Conservation (phyloP, 306 rosid species). For the Heteromeles arbutifolia region DNA sequence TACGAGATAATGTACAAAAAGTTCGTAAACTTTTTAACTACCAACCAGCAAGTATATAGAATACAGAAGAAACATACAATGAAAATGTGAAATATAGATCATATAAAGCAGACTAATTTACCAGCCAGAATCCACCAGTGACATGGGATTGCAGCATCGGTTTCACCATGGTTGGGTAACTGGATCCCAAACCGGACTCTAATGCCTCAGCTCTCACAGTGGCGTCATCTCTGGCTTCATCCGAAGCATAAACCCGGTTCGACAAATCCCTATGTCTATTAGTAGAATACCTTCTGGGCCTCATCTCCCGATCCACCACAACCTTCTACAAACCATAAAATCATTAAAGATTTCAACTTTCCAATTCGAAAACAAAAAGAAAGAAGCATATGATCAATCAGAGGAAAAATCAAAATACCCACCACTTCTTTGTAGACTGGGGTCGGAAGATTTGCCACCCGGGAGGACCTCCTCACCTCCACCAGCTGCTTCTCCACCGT, state of each 20-base stretch:
- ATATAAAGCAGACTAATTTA: constrained; percentile 10
- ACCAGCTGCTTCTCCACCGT: constrained; percentile 32
- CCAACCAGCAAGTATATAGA: neutral
- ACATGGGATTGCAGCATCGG: constrained; percentile 84
- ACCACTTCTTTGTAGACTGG: constrained; percentile 72
- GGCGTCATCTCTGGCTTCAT: constrained; percentile 51
- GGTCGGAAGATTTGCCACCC: constrained; percentile 49
- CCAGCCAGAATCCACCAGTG: constrained; percentile 92
- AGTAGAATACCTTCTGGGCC: constrained; percentile 43
- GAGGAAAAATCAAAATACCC: neutral
- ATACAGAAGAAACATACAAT: neutral
- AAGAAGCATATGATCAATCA: neutral
- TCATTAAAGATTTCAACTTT: neutral
- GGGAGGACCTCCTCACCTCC: constrained; percentile 63
- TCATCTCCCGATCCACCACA: constrained; percentile 32
- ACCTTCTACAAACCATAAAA: constrained; percentile 22
- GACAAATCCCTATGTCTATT: constrained; percentile 48
- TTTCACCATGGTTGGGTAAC: constrained; percentile 45
- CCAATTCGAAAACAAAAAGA: neutral
- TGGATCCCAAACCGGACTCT: constrained; percentile 30
- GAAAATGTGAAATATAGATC: neutral
- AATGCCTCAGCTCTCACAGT: constrained; percentile 49
- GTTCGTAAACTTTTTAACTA: neutral
- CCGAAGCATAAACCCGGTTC: constrained; percentile 53
- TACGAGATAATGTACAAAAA: neutral